These are phyloP conservation scores for Pyrus bretschneideri DNA, from an alignment of 306 rosid genomes.

Conservation along the genomic window DNA sequence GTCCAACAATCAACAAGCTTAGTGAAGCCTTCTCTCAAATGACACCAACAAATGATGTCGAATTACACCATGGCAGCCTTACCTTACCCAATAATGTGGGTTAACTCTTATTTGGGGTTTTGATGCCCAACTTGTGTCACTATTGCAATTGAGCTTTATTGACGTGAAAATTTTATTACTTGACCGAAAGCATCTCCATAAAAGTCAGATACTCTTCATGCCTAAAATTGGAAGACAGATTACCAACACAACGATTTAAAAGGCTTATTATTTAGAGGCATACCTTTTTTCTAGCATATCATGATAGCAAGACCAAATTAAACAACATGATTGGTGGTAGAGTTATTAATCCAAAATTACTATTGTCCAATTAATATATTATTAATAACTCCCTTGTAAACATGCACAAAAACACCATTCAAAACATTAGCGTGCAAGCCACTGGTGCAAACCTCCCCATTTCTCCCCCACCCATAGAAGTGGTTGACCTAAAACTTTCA, in stretches of 20 bases:
- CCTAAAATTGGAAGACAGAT: conserved; percentile 1
- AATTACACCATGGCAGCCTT: too few relatives aligned
- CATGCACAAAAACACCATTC: not conserved
- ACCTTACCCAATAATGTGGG: not conserved
- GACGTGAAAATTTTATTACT: not conserved
- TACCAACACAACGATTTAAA: not conserved
- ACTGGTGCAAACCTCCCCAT: not conserved
- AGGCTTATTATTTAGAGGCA: not conserved
- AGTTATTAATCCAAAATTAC: not conserved
- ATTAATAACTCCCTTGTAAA: not conserved
- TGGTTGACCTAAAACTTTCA: conserved; percentile 30
- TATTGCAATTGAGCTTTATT: not conserved
- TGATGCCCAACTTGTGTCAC: not conserved
- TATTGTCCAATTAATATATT: not conserved
- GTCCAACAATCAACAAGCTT: not conserved
- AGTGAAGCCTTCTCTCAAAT: not conserved
- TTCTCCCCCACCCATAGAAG: conserved; percentile 41
- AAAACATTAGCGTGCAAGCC: conserved; percentile 26
- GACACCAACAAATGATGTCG: too few relatives aligned
- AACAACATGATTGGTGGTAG: conserved; percentile 1
- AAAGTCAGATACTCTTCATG: not conserved
- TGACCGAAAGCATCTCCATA: not conserved
- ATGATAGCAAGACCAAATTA: not conserved
- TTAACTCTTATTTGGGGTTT: not conserved
- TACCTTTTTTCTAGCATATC: not conserved